These are phyloP conservation scores for Grigorovia transvaalensis DNA, from an alignment of 805 yeast species.

Conservation along the genomic window DNA sequence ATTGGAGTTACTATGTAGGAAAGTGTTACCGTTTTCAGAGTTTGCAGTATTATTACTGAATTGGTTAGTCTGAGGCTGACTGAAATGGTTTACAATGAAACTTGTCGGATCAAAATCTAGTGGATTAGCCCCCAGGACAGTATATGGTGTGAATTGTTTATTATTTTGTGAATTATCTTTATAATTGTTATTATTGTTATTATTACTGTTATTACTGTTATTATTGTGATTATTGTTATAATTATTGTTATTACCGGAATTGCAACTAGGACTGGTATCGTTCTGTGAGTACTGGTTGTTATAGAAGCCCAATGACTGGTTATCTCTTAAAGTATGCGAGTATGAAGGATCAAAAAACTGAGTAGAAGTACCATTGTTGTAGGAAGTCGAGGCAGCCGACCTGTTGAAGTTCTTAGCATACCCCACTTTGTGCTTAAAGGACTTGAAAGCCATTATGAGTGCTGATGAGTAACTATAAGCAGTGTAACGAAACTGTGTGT, in stretches of 20 bases:
- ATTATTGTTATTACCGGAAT: neutral
- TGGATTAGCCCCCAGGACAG: neutral
- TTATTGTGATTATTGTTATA: slow-evolving; percentile 1
- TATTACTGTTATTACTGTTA: neutral
- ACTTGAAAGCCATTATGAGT: slow-evolving; percentile 31
- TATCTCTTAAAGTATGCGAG: slow-evolving; percentile 30
- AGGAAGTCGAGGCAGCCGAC: neutral
- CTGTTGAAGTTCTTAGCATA: slow-evolving; percentile 1
- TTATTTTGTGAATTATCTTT: neutral
- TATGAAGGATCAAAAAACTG: slow-evolving; percentile 34
- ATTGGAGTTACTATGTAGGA: neutral
- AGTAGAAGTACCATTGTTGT: slow-evolving; percentile 8
- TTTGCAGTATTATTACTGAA: neutral
- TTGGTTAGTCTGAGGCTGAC: neutral
- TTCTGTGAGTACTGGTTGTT: neutral
- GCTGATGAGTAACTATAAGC: too few species aligned
- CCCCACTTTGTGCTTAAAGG: slow-evolving; percentile 30
- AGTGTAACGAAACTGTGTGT: too few species aligned
- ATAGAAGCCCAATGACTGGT: slow-evolving; percentile 11
- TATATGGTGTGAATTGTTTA: neutral
- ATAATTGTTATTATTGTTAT: too few species aligned
- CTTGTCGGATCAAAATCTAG: neutral
- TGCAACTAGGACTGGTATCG: too few species aligned
- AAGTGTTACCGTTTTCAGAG: neutral
- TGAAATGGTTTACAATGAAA: neutral